phyloP scores from a whole-genome alignment of 192 early-diverging fungal species.

The Fimicolochytrium jonesii region DNA sequence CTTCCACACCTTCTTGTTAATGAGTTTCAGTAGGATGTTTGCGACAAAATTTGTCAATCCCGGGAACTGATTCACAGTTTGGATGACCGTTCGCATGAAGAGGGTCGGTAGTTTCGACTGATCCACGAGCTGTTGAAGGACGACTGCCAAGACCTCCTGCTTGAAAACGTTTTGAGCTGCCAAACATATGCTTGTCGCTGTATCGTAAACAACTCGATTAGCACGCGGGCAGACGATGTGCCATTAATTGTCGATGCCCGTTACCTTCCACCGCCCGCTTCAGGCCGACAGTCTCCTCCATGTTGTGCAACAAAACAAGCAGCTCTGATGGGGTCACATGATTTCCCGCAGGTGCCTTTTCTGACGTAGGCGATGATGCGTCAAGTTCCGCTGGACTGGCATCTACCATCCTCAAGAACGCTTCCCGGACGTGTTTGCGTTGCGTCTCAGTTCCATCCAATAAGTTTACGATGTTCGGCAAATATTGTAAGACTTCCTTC shows the following conservation, averaged over 20 bases:
- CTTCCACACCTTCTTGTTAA: slow-evolving; percentile 66
- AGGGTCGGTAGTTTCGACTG: slow-evolving; percentile 62
- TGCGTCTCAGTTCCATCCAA: slow-evolving; percentile 62
- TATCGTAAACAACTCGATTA: neutral
- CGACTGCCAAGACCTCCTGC: slow-evolving; percentile 62
- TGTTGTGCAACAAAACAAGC: slow-evolving; percentile 62
- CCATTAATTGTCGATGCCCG: neutral
- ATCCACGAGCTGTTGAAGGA: slow-evolving; percentile 65
- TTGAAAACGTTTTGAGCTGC: slow-evolving; percentile 60
- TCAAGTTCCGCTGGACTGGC: neutral
- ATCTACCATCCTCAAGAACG: slow-evolving; percentile 58
- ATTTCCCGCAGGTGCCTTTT: slow-evolving; percentile 7
- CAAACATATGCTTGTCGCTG: slow-evolving; percentile 75
- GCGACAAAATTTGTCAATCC: slow-evolving; percentile 56
- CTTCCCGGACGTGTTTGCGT: slow-evolving; percentile 55
- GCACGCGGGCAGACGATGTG: too few species aligned
- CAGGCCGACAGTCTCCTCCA: slow-evolving; percentile 64
- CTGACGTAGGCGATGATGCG: slow-evolving; percentile 2
- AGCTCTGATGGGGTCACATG: slow-evolving; percentile 62
- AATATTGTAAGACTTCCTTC: slow-evolving; percentile 50
- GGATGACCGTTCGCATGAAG: slow-evolving; percentile 75
- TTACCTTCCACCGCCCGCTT: slow-evolving; percentile 66
- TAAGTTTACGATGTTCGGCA: slow-evolving; percentile 59
- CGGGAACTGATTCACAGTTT: slow-evolving; percentile 60
- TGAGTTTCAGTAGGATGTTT: slow-evolving; percentile 54